phyloP scores from a whole-genome alignment of 192 early-diverging fungal species.

The Coemansia sp. region DNA sequence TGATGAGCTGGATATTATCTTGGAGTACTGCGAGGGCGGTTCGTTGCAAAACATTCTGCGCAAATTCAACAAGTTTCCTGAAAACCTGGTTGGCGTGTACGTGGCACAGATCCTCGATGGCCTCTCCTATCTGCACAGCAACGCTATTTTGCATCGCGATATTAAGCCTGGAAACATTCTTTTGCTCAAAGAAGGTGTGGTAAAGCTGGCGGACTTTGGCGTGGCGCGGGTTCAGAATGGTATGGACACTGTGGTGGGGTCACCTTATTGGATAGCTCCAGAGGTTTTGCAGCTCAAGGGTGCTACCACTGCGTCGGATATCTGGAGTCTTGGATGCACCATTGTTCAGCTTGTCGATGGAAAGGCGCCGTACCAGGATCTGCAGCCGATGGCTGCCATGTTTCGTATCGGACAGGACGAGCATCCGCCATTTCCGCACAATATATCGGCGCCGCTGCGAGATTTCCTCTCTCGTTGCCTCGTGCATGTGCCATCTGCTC shows the following conservation, averaged over 20 bases:
- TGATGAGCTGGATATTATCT: constrained; percentile 73
- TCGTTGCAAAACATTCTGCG: constrained; percentile 66
- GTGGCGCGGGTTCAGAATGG: constrained; percentile 62
- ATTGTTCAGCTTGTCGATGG: constrained; percentile 68
- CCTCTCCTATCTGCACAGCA: constrained; percentile 52
- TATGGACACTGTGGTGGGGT: constrained; percentile 65
- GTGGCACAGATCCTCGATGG: constrained; percentile 59
- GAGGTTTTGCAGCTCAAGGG: constrained; percentile 67
- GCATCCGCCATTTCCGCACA: constrained; percentile 67
- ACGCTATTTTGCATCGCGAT: constrained; percentile 57
- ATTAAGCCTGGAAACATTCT: constrained; percentile 67
- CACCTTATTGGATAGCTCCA: constrained; percentile 78
- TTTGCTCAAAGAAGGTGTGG: constrained; percentile 63
- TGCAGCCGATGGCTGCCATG: constrained; percentile 68
- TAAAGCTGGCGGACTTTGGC: constrained; percentile 78
- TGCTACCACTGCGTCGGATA: constrained; percentile 66
- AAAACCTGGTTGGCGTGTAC: constrained; percentile 68
- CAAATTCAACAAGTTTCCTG: constrained; percentile 71
- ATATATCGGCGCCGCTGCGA: constrained; percentile 53
- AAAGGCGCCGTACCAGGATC: constrained; percentile 65
- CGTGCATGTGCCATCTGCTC: constrained; percentile 66
- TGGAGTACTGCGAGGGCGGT: constrained; percentile 78
- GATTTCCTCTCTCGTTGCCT: constrained; percentile 81
- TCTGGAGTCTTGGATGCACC: constrained; percentile 70
- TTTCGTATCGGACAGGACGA: constrained; percentile 70